Percentiles rank a stretch among this genome's conserved stretches.
Conservation (phyloP, 179 eudicot genomes). For the Silene vulgaris region DNA sequence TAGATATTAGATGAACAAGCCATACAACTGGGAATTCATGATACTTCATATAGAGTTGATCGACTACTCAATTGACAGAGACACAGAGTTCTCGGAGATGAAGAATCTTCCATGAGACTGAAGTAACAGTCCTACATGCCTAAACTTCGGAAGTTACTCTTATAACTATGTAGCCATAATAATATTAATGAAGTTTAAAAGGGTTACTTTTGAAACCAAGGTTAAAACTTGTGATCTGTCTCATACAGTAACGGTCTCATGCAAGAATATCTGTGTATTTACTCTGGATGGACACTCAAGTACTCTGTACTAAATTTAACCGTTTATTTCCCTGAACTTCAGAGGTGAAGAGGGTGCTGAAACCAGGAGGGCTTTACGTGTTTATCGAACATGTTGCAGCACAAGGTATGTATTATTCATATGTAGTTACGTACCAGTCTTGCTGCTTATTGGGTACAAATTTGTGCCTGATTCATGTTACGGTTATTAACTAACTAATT, state of each 20-base stretch:
- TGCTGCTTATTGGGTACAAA: background rate
- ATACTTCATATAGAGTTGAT: no score
- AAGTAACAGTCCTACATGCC: no score
- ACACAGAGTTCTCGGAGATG: no score
- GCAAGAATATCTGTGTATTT: background rate
- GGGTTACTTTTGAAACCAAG: background rate
- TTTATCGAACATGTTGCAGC: constrained; percentile 97
- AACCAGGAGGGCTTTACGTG: constrained; percentile 75
- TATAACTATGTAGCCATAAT: no score
- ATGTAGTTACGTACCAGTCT: background rate
- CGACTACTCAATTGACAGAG: no score
- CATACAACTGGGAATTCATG: no score
- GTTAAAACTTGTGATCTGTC: background rate
- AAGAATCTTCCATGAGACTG: no score
- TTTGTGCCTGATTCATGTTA: background rate
- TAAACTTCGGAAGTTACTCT: no score
- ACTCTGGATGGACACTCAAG: background rate
- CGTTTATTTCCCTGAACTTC: constrained; percentile 6
- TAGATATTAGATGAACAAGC: no score
- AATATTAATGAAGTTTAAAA: background rate
- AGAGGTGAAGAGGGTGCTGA: constrained; percentile 92
- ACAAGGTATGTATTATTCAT: constrained; percentile 41
- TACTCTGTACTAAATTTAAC: background rate
- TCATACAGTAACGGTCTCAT: background rate
- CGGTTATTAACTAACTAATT: background rate